Evolutionary conservation across 2,329 filamentous ascomycete genomes (phyloP).

Genomic region (Ceratocystis cubensis): DNA sequence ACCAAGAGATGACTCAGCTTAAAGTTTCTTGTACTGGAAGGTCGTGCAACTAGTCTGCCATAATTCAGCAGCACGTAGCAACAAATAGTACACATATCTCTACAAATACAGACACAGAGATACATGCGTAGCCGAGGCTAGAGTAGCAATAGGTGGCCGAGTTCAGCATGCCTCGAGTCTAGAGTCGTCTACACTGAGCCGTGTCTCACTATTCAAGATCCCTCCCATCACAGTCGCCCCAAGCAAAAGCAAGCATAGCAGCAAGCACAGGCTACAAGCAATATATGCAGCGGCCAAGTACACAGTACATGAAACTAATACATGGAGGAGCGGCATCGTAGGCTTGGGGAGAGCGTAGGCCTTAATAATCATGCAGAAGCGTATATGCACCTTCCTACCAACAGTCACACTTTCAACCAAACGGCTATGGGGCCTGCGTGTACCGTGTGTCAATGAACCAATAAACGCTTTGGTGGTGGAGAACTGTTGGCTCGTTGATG

Average conservation of each 20-base stretch:
- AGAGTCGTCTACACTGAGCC: no score
- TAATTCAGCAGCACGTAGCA: background rate
- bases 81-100: background rate
- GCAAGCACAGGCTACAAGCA: no score
- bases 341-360: background rate
- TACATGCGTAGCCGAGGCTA: background rate
- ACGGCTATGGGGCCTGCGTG: background rate
- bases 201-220: no score
- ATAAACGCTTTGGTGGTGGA: background rate
- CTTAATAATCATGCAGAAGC: background rate
- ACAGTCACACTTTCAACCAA: background rate
- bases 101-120: background rate
- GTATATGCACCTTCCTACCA: background rate
- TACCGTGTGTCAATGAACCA: background rate
- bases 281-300: no score
- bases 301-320: no score
- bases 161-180: no score
- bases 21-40: background rate
- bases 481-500: background rate
- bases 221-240: no score
- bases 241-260: no score
- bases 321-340: no score
- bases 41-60: background rate
- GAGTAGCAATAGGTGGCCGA: background rate
- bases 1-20: background rate